phyloP scores from a whole-genome alignment of 2,329 filamentous ascomycete species.

The Sporothrix globosa region DNA sequence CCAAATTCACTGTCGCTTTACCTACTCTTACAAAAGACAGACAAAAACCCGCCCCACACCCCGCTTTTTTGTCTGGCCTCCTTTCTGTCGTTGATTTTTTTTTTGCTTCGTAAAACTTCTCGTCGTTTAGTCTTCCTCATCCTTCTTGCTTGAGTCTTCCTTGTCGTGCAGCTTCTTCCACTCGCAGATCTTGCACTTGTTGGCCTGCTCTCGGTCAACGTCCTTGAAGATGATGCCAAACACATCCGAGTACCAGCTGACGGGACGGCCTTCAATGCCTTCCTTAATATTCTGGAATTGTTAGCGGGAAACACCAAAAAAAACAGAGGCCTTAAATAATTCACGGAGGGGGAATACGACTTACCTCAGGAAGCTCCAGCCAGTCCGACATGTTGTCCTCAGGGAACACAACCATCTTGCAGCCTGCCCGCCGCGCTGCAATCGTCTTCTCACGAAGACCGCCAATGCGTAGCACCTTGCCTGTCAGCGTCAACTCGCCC shows the following conservation, averaged over 20 bases:
- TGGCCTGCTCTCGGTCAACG: conserved; percentile 73
- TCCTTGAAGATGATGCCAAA: conserved; percentile 88
- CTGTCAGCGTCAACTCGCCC: conserved; percentile 92
- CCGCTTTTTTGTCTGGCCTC: conserved; percentile 1
- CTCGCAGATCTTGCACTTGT: conserved; percentile 68
- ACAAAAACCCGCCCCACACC: not conserved
- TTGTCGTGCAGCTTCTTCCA: conserved; percentile 55
- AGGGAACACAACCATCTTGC: conserved; percentile 92
- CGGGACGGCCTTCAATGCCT: conserved; percentile 87
- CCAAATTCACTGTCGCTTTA: not conserved
- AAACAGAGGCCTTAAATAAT: not conserved
- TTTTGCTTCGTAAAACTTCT: not conserved
- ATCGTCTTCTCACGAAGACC: conserved; percentile 97
- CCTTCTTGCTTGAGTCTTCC: conserved; percentile 55
- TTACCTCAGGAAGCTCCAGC: conserved; percentile 93
- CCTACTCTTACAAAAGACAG: conserved; percentile 13
- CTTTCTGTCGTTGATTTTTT: not conserved
- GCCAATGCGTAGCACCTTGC: conserved; percentile 93
- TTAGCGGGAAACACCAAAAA: not conserved
- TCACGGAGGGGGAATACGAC: conserved; percentile 46
- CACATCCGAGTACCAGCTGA: conserved; percentile 91
- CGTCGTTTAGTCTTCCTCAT: conserved; percentile 45
- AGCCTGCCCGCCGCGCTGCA: conserved; percentile 87
- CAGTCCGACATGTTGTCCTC: conserved; percentile 95
- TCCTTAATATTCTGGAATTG: conserved; percentile 87